Base-by-base conservation (phyloP, 2,329 filamentous ascomycete genomes). In the Fusarium multiceps region DNA sequence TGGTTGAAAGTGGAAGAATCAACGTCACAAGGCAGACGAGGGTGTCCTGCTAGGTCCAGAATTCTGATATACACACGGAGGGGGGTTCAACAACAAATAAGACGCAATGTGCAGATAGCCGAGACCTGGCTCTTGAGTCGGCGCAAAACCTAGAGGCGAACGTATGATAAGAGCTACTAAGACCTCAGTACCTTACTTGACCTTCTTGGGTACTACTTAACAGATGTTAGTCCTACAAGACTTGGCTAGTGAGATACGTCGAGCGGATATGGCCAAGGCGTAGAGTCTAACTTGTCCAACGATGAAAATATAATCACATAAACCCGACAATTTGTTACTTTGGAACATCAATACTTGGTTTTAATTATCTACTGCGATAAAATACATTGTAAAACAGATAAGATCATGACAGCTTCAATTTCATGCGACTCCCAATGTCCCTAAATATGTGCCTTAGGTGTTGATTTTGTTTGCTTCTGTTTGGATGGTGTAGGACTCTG, bases 1-100 rank as follows among this genome's bases (percentile, higher is more conserved):
- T 37, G 48, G 48, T 51, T 51, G 48, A 51, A 51, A 51, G 6
- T 27, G 32, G 18, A 51, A 51, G 48, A 51, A 27, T 51, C 32
- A 25, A 20, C 32, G 32, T 51, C 48, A 40, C 21, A 51, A 40
- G 32, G 32, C 48, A 40, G 21, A 40, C 7, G 48, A 40, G 48
- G 48, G 32, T 51, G 48, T 7, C 48, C 21, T 51, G 14, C 18
- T 40, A 20, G 32, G 4, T 21, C 48, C 16, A 20, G 30, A 51
- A 20, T 51, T 14, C 7, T 40, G 20, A 27, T 40, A 34, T 49
- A 51, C 48, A 51, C 48, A 51, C 32, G 48, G 48, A 40, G 48
- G 48, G 46, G 48, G 16, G 30, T 40, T 40, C 21, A 21, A 20
- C 11, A 50, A 16, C 16, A 50, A 50, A 50, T 40, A 40, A 51